Percentiles rank a stretch among this genome's conserved stretches.
Evolutionary conservation across 164 flowering plant species (phyloP).

Genomic region (Cinnamomum micranthum): DNA sequence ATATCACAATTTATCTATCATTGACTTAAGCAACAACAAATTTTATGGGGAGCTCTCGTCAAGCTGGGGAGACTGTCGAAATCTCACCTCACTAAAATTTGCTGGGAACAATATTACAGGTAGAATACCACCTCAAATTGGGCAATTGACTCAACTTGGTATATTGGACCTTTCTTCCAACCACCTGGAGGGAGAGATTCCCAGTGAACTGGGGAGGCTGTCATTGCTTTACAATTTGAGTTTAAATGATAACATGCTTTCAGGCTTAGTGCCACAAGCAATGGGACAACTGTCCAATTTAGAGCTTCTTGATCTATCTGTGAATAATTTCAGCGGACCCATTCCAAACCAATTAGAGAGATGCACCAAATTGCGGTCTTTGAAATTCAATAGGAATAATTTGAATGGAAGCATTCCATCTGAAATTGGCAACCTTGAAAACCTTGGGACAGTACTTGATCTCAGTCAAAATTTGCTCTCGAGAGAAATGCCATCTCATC

Average conservation of each 20-base stretch:
- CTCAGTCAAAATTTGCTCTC: slow-evolving; percentile 1
- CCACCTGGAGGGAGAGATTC: background rate
- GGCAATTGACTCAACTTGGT: background rate
- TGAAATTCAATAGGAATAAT: background rate
- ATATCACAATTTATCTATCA: background rate
- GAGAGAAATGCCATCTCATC: background rate
- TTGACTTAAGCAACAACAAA: background rate
- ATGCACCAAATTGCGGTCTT: background rate
- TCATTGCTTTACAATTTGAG: background rate
- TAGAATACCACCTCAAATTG: background rate
- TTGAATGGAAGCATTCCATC: slow-evolving; percentile 3
- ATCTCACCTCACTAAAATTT: background rate
- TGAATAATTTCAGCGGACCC: background rate
- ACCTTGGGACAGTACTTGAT: background rate
- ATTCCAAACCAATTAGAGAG: background rate
- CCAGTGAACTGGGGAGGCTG: background rate
- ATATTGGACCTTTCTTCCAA: background rate
- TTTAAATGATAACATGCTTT: background rate
- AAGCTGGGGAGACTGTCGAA: background rate
- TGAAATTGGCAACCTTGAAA: background rate
- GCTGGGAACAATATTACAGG: background rate
- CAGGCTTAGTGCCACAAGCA: slow-evolving; percentile 4
- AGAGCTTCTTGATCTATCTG: background rate
- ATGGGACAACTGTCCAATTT: background rate
- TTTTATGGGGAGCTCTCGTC: background rate